A percentile compares a stretch with the other conserved stretches of the same genome.
phyloP scores from a whole-genome alignment of 2,329 filamentous ascomycete species.

The Colletotrichum chlorophyti region DNA sequence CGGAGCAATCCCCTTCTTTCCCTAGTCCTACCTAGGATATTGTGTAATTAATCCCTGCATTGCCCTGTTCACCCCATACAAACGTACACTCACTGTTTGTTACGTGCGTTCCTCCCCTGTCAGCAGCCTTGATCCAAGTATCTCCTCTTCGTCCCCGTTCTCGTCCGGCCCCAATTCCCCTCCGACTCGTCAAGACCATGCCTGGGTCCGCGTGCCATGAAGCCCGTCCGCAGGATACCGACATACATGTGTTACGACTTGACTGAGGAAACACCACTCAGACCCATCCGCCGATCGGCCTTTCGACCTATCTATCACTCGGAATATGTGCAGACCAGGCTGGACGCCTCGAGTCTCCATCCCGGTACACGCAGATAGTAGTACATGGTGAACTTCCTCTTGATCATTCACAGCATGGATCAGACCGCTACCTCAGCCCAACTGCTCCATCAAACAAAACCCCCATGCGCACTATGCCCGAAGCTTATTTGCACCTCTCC shows the following conservation, averaged over 20 bases:
- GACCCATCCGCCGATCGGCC: not conserved
- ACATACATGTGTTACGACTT: not conserved
- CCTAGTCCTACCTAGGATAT: no score
- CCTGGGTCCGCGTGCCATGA: no score
- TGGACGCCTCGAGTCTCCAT: constrained; percentile 17
- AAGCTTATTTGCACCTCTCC: constrained; percentile 26
- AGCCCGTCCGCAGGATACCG: no score
- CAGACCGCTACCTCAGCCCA: constrained; percentile 22
- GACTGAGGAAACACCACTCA: not conserved
- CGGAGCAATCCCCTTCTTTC: no score
- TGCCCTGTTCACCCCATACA: no score
- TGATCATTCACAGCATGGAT: constrained; percentile 15
- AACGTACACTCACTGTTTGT: not conserved
- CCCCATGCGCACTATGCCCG: constrained; percentile 22
- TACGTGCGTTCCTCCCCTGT: not conserved
- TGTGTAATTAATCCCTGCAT: no score
- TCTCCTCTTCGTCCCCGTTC: not conserved
- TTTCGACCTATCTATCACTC: no score
- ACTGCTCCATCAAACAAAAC: constrained; percentile 3
- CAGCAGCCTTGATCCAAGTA: no score
- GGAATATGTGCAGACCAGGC: constrained; percentile 8
- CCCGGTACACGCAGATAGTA: no score
- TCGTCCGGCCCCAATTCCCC: constrained; percentile 1
- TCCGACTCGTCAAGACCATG: not conserved
- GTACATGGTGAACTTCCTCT: not conserved